These are phyloP conservation scores for Cordyceps cateniannulata DNA, from an alignment of 2,329 filamentous ascomycete species.

Conservation along the genomic window DNA sequence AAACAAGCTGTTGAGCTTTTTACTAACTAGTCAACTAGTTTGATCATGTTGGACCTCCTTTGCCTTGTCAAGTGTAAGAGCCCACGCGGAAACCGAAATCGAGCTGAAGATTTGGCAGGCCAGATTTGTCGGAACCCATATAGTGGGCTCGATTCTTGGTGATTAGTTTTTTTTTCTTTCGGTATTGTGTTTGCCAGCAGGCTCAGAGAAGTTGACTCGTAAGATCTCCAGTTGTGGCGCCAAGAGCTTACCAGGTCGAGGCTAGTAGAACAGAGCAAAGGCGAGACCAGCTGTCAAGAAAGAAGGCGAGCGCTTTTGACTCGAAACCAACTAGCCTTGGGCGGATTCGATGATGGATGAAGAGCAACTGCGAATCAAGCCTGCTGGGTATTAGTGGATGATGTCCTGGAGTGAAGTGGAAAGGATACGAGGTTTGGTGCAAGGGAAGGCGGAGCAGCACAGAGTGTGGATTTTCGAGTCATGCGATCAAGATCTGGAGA, in stretches of 20 bases:
- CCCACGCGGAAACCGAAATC: background rate
- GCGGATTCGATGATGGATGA: background rate
- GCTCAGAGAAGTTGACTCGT: background rate
- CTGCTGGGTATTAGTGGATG: background rate
- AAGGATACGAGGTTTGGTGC: background rate
- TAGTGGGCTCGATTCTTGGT: background rate
- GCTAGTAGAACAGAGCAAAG: background rate
- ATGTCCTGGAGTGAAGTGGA: background rate
- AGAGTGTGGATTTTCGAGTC: background rate
- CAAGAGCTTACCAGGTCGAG: background rate
- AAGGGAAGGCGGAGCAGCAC: background rate
- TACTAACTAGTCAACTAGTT: too few relatives aligned
- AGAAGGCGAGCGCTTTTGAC: background rate
- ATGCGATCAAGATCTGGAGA: constrained; percentile 1
- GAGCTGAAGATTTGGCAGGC: background rate
- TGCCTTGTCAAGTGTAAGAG: background rate
- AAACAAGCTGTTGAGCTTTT: too few relatives aligned
- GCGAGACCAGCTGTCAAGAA: background rate
- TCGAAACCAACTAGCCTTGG: background rate
- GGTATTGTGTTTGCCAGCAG: too few relatives aligned
- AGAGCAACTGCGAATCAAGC: background rate
- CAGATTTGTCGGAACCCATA: background rate
- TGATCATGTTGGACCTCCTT: background rate
- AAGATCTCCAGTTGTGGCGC: background rate
- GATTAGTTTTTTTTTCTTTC: background rate